Evolutionary conservation across 495 filamentous ascomycete genomes (phyloP), one percentile per base, ranked within the genome.

Genomic region (Trichoderma parareesei): DNA sequence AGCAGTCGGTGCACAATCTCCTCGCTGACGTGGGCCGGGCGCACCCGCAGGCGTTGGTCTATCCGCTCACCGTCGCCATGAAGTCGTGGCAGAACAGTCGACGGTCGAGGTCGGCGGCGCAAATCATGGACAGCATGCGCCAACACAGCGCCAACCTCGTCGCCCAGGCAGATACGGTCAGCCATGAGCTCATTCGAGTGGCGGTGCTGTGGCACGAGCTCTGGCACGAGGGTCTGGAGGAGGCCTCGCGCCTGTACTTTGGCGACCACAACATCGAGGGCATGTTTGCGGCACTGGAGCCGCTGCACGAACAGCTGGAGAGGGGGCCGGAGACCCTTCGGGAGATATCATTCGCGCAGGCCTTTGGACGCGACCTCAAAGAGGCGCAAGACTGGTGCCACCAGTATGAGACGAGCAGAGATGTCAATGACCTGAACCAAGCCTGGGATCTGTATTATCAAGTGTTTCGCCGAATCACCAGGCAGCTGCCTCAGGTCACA

Each of bases 401-500:
- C 62, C 86, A 93, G n/a, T 98, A 93, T 75, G 88, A 88, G 64
- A 84, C 85, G 38, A 93, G 91, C 1, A 82, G 88, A 49, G 94
- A 99, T 68, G 85, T 92, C 65, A 93, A 91, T 59, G 95, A 99
- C 71, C 82, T 99, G 59, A 98, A 97, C 73, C 91, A 94, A 72
- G 94, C 94, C 5, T 99, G 94, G 94, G 94, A 99, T 75, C 82
- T 99, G 6, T 99, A 99, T 74, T 98, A 99, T 72, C 92, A 94
- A 43, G 95, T 87, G 0, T 98, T 99, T 87, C 87, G 91, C 43
- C 91, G 94, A 69, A 97, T 99, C 74, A 89, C 87, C n/a, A 82
- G 92, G 61, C 94, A 99, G 72, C 81, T 98, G 27, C 92, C 92
- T 3, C 92, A 96, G 67, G 81, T 98, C 68, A 93, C 90, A 60